Evolutionary conservation across 139 green algal genomes (phyloP).

Genomic region (Choricystis sp.): DNA sequence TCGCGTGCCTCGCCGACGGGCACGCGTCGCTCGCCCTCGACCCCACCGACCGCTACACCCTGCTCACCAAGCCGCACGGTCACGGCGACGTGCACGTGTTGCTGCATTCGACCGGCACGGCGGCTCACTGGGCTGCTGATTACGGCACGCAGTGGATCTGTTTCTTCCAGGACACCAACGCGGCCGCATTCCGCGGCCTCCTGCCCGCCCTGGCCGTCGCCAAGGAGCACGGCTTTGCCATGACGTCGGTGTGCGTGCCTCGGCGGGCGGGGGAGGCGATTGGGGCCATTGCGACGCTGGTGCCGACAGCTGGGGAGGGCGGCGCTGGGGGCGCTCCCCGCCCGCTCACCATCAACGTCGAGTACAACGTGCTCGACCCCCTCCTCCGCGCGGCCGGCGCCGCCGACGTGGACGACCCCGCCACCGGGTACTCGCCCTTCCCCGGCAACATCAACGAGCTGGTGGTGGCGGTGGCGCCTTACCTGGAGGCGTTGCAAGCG

Average conservation of each 20-base stretch:
- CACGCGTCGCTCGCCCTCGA: conserved; percentile 71
- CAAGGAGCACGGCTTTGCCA: conserved; percentile 50
- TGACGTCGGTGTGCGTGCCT: conserved; percentile 88
- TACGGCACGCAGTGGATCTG: conserved; percentile 86
- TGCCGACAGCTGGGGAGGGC: too few species aligned
- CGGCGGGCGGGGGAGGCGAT: conserved; percentile 91
- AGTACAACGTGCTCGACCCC: conserved; percentile 98
- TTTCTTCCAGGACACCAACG: conserved; percentile 99
- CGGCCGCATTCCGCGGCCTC: conserved; percentile 78
- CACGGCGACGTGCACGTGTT: conserved; percentile 96
- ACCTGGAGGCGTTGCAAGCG: conserved; percentile 46
- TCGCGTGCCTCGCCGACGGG: conserved; percentile 85
- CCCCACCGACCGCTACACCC: conserved; percentile 38
- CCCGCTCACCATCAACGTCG: conserved; percentile 87
- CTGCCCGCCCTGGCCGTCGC: conserved; percentile 46
- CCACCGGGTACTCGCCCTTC: conserved; percentile 79
- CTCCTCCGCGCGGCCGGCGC: conserved; percentile 54
- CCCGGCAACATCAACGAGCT: conserved; percentile 96
- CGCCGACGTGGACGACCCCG: conserved; percentile 75
- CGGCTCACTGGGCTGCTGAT: conserved; percentile 29
- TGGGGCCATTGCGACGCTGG: conserved; percentile 59
- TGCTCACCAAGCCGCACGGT: conserved; percentile 94
- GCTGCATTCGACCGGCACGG: conserved; percentile 60
- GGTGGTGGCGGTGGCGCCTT: conserved; percentile 65
- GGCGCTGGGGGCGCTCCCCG: conserved; percentile 4